Evolutionary conservation across 306 rosid genomes (phyloP), one percentile per base, ranked within the genome.

Genomic region (Vachellia pachyceras): DNA sequence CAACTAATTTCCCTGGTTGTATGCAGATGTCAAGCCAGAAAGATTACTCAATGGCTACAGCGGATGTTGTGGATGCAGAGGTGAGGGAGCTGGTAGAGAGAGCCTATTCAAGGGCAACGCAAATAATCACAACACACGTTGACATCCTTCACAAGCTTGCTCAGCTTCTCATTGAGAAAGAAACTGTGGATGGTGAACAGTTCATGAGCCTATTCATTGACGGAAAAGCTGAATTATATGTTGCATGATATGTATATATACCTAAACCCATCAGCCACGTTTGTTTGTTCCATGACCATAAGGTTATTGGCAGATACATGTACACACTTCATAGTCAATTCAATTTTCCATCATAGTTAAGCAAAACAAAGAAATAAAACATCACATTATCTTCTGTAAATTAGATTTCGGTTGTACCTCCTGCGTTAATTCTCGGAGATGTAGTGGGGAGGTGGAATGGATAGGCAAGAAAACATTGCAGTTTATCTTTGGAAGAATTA

Each of bases 111-210:
- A 90, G 98, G 86, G 97, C 99, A 12, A 93, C 76, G 11, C 67
- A 90, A 75, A 90, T 96, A 61, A 37, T 93, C 75, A 88, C 90
- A 6, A 90, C 98, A 84, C 99, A 96, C 90, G 84, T 83, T 41
- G 99, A 93, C 82, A 93, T 96, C 76, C 99, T 96, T 79, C 97
- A 96, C 94, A 93, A 93, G 86, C 94, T 96, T 54, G 97, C 97
- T 9, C 92, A 89, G 71, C 93, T 93, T 74, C 98, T 93, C 80
- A 89, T 93, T 3, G 99, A 95, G 86, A 95, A 95, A 85, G 99
- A 96, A 86, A 88, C 97, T 13, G 97, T 96, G 20, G 99, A 96
- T 75, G 97, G 97, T 50, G 98, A 96, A 87, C 97, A 93, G 89
- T 66, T 70, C 89, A 90, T 86, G 97, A 92, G 99, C 76, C 91